A percentile compares a stretch with the other conserved stretches of the same genome.
phyloP scores from a whole-genome alignment of 805 yeast genomes.

The Cephaloascus albidus region DNA sequence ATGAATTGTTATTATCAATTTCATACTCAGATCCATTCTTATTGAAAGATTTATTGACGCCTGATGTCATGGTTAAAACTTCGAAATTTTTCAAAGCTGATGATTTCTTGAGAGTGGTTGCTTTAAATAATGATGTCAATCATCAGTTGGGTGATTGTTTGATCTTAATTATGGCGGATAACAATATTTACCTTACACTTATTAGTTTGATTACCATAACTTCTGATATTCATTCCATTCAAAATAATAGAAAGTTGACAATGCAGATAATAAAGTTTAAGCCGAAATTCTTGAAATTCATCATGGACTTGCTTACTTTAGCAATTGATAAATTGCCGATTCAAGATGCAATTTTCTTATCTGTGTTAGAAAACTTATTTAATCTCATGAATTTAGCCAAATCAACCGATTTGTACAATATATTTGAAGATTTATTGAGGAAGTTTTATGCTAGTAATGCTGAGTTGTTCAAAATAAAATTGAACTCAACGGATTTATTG shows the following conservation, averaged over 20 bases:
- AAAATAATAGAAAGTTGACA: slow-evolving; percentile 18
- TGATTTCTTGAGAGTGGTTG: slow-evolving; percentile 22
- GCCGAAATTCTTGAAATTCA: slow-evolving; percentile 14
- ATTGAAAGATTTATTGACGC: slow-evolving; percentile 22
- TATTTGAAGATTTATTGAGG: slow-evolving; percentile 14
- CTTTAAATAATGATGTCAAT: neutral
- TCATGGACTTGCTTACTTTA: slow-evolving; percentile 16
- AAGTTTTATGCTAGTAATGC: slow-evolving; percentile 20
- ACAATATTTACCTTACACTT: slow-evolving; percentile 19
- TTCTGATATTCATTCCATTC: slow-evolving; percentile 19
- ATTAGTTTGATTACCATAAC: slow-evolving; percentile 18
- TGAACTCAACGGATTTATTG: slow-evolving; percentile 11
- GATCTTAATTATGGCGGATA: slow-evolving; percentile 10
- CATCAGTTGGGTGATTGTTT: neutral
- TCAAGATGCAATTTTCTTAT: slow-evolving; percentile 18
- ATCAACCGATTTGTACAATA: slow-evolving; percentile 15
- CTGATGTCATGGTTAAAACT: slow-evolving; percentile 14
- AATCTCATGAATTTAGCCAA: slow-evolving; percentile 22
- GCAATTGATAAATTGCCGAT: slow-evolving; percentile 22
- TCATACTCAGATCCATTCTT: slow-evolving; percentile 19
- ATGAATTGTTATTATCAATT: slow-evolving; percentile 12
- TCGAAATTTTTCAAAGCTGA: slow-evolving; percentile 15
- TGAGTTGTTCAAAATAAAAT: slow-evolving; percentile 14
- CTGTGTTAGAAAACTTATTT: slow-evolving; percentile 15
- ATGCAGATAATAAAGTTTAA: slow-evolving; percentile 27